Base-by-base conservation (phyloP, 1,284 basidiomycete species). In the Melanopsichium pennsylvanicum region DNA sequence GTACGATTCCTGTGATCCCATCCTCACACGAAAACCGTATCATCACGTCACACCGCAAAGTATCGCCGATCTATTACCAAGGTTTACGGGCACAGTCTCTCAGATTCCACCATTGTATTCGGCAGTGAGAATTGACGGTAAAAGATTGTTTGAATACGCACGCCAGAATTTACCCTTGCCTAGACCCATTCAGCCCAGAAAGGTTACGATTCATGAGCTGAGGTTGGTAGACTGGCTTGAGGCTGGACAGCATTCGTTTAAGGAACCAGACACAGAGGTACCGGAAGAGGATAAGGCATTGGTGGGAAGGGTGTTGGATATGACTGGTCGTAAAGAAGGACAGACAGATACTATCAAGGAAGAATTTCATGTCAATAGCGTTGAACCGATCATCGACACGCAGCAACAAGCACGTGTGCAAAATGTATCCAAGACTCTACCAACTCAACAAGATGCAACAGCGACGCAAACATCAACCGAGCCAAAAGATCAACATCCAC, bases 61-160 rank as follows among this genome's bases (percentile, higher is more conserved):
- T 31, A 55, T 70, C 12, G 54, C 47, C 9, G 89, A 91, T 60
- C 83, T 86, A 47, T 85, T 98, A 32, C 84, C 86, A n/a, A 82
- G 85, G 58, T 97, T 98, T 80, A 85, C 88, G 71, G 96, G 96
- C 22, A 86, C 91, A 59, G 94, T 97, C 67, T 84, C 87, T 69
- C 96, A 99, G 83, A 86, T 72, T 5, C 76, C 77, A 2, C 79
- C 76, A 25, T 63, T 81, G 80, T 99, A 95, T 83, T 98, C 95
- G 11, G 96, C 96, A 0, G 84, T 98, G 35, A 95, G 97, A 82
- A 98, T 98, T 92, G 93, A 98, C 74, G 96, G 96, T 2, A 93
- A 88, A 82, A 91, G 92, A 2, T 82, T 98, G 25, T 94, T 98
- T 81, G 95, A 98, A 76, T 99, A 98, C 79, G 96, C 96, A 12